phyloP scores from a whole-genome alignment of 2,329 filamentous ascomycete species.

The Talaromyces sp. region DNA sequence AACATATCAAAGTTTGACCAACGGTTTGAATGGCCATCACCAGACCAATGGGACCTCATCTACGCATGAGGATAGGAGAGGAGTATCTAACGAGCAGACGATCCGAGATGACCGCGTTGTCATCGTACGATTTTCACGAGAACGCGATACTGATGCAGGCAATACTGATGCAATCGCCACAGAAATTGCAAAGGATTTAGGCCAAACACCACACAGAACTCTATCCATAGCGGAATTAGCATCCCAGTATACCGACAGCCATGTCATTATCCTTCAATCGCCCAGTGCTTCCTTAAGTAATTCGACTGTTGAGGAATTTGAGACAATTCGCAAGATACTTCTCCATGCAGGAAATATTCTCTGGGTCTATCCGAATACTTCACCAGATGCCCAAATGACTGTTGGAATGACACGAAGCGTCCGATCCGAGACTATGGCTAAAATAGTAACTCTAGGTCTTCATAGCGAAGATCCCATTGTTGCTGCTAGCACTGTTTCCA shows the following conservation, averaged over 20 bases:
- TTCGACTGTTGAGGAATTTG: background rate
- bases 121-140: background rate
- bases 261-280: slow-evolving; percentile 14
- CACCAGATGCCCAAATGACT: slow-evolving; percentile 28
- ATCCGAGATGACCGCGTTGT: background rate
- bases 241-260: background rate
- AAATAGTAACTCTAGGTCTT: slow-evolving; percentile 25
- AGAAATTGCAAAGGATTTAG: background rate
- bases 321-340: slow-evolving; percentile 21
- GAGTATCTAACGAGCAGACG: background rate
- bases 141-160: background rate
- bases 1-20: background rate
- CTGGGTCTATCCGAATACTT: slow-evolving; percentile 26
- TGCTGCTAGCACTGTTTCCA: slow-evolving; percentile 9
- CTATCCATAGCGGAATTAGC: background rate
- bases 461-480: slow-evolving; percentile 19
- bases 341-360: slow-evolving; percentile 23
- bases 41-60: background rate
- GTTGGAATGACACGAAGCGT: slow-evolving; percentile 27
- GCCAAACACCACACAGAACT: background rate
- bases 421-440: slow-evolving; percentile 26
- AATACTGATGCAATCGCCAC: background rate
- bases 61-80: background rate
- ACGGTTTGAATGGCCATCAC: background rate
- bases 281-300: background rate